A percentile compares a stretch with the other conserved stretches of the same genome.
These are phyloP conservation scores for Powellomyces hirtus DNA, from an alignment of 192 early-diverging fungal species.

Conservation along the genomic window DNA sequence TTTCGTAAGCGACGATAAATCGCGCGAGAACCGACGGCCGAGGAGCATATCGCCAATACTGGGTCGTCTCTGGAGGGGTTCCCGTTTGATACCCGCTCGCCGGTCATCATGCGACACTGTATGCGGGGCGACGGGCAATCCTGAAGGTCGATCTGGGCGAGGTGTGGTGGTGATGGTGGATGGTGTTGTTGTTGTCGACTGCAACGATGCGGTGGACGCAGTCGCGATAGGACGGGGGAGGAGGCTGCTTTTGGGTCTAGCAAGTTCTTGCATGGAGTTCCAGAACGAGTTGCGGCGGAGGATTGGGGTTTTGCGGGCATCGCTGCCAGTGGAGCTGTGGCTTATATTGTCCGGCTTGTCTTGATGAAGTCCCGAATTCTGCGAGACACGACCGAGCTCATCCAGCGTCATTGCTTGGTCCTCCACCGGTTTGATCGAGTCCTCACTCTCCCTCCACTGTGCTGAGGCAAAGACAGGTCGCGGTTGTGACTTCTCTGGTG, in stretches of 20 bases:
- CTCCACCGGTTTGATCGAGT: too few relatives aligned
- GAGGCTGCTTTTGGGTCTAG: background rate
- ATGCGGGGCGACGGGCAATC: background rate
- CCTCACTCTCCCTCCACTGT: too few relatives aligned
- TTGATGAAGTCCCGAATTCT: too few relatives aligned
- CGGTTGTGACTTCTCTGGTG: background rate
- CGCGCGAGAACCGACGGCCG: background rate
- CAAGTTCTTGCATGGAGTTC: conserved; percentile 6
- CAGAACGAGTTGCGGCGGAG: conserved; percentile 16
- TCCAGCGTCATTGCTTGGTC: conserved; percentile 18
- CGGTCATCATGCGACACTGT: background rate
- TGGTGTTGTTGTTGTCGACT: background rate
- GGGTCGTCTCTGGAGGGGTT: background rate
- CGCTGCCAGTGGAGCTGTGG: background rate
- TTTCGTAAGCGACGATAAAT: background rate
- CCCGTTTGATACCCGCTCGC: background rate
- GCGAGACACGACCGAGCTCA: too few relatives aligned
- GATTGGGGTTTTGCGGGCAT: background rate
- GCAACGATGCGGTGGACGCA: background rate
- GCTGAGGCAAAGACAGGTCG: background rate
- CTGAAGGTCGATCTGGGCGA: background rate
- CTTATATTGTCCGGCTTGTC: background rate
- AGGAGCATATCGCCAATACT: conserved; percentile 2
- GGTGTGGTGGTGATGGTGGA: background rate
- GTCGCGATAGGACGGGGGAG: background rate